Evolutionary conservation across 2,329 filamentous ascomycete genomes (phyloP).

Genomic region (Pseudocercospora pini-densiflorae): DNA sequence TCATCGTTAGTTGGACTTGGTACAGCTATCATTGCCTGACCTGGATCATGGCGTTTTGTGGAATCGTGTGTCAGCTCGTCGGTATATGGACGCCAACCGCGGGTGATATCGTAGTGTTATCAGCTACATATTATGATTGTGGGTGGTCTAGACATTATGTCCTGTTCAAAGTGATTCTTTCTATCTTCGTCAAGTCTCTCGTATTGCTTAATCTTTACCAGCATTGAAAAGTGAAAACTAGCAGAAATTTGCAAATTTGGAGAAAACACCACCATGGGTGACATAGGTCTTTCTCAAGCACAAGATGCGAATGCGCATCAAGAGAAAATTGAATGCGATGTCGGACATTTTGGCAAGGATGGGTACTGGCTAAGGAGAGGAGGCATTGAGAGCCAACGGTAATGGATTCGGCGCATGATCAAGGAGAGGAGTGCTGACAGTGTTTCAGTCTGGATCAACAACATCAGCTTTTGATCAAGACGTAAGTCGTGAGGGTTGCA

Average conservation of each 20-base stretch:
- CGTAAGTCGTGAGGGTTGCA: neutral
- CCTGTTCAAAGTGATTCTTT: neutral
- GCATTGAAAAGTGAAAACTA: neutral
- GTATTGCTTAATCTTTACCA: neutral
- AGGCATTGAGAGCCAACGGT: conserved; percentile 1
- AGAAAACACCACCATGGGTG: neutral
- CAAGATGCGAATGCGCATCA: neutral
- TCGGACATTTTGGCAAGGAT: conserved; percentile 8
- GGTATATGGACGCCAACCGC: neutral
- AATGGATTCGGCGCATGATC: neutral
- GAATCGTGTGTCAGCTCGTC: neutral
- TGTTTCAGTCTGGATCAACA: conserved; percentile 1
- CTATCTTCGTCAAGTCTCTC: neutral
- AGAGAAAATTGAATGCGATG: neutral
- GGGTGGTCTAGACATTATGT: neutral
- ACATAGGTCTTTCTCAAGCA: neutral
- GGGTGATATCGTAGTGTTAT: neutral
- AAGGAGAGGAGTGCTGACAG: neutral
- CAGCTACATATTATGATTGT: neutral
- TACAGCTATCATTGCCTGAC: neutral
- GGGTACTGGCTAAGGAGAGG: neutral
- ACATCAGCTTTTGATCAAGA: conserved; percentile 4
- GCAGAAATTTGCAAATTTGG: neutral
- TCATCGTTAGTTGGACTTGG: neutral
- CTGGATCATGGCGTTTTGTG: neutral